Percentiles rank a stretch among this genome's conserved stretches.
phyloP scores from a whole-genome alignment of 164 flowering plant species.

The Taxillus chinensis region DNA sequence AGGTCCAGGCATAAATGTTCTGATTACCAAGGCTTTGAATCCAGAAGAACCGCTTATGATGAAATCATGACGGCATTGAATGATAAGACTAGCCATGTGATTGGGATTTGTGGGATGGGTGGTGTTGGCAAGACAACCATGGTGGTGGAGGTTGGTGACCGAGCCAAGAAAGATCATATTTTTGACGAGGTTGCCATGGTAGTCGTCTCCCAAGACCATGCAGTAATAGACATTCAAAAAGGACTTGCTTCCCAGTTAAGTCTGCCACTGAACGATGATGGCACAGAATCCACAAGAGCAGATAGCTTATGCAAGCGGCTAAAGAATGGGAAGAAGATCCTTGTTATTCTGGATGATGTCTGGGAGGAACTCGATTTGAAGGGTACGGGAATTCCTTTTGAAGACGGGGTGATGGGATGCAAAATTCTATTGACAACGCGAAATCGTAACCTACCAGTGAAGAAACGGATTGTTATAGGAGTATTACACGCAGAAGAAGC shows the following conservation, averaged over 20 bases:
- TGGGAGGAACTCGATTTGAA: constrained; percentile 19
- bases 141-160: background rate
- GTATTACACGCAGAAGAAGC: constrained; percentile 10
- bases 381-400: constrained; percentile 16
- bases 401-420: constrained; percentile 1
- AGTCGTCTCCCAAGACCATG: constrained; percentile 9
- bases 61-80: constrained; percentile 10
- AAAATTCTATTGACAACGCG: constrained; percentile 17
- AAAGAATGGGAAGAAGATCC: constrained; percentile 6
- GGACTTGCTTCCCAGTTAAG: constrained; percentile 11
- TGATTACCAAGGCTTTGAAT: constrained; percentile 3
- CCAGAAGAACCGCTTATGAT: constrained; percentile 1
- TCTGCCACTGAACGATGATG: constrained; percentile 1
- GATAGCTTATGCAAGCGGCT: constrained; percentile 1
- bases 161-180: background rate
- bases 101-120: constrained; percentile 18
- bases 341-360: constrained; percentile 27
- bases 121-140: constrained; percentile 4
- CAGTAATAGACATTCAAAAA: constrained; percentile 7
- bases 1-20: background rate
- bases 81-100: background rate
- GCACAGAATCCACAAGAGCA: constrained; percentile 3
- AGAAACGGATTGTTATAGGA: background rate
- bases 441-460: constrained; percentile 8
- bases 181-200: constrained; percentile 15